A percentile compares a stretch with the other conserved stretches of the same genome.
These are phyloP conservation scores for Starmerella apis DNA, from an alignment of 805 yeast genomes.

Conservation along the genomic window DNA sequence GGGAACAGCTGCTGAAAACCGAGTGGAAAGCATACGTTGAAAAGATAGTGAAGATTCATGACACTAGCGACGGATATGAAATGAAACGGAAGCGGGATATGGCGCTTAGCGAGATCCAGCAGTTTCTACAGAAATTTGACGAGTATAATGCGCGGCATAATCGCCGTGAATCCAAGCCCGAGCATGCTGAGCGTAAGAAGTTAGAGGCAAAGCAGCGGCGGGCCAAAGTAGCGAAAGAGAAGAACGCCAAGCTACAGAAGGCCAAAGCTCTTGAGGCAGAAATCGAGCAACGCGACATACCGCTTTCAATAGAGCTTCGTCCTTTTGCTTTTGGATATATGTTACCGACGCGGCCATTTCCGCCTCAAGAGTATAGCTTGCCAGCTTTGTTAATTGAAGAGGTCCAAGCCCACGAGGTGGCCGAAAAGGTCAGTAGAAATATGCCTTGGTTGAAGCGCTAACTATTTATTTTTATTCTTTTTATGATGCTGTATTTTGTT, in stretches of 20 bases:
- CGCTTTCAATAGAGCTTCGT: slow-evolving; percentile 11
- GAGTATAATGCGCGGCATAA: slow-evolving; percentile 10
- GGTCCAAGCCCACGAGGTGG: slow-evolving; percentile 16
- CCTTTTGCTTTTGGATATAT: slow-evolving; percentile 21
- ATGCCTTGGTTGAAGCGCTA: not conserved
- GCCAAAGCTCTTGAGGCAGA: not conserved
- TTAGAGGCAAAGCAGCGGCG: slow-evolving; percentile 6
- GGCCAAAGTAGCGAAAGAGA: not conserved
- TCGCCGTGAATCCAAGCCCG: slow-evolving; percentile 15
- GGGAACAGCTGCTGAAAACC: slow-evolving; percentile 38
- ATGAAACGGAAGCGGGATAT: slow-evolving; percentile 41
- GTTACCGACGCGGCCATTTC: slow-evolving; percentile 19
- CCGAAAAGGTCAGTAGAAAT: not conserved
- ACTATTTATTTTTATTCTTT: not conserved
- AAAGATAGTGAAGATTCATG: slow-evolving; percentile 41
- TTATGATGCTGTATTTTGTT: not conserved
- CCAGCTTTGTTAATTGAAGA: slow-evolving; percentile 13
- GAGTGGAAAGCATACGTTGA: slow-evolving; percentile 43
- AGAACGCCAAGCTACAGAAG: not conserved
- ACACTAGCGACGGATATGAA: slow-evolving; percentile 42
- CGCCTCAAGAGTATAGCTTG: slow-evolving; percentile 19
- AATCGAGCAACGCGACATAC: not conserved
- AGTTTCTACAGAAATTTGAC: slow-evolving; percentile 27
- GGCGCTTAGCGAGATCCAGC: slow-evolving; percentile 41
- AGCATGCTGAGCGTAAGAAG: not conserved